A percentile compares a stretch with the other conserved stretches of the same genome.
phyloP scores from a whole-genome alignment of 2,329 filamentous ascomycete species.

The Diaporthe eres region DNA sequence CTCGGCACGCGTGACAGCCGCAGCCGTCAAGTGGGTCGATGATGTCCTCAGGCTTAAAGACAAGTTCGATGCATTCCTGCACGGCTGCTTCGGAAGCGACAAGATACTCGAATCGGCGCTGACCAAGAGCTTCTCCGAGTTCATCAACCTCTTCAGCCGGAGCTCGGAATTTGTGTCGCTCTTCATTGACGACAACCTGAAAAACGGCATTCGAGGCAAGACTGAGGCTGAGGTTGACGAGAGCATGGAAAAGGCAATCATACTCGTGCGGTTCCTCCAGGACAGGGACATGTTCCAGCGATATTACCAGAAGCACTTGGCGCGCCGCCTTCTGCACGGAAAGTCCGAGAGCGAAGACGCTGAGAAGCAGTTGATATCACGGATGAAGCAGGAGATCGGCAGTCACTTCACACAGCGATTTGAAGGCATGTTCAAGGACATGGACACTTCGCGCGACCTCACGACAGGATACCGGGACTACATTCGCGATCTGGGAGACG shows the following conservation, averaged over 20 bases:
- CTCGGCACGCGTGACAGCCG: slow-evolving; percentile 84
- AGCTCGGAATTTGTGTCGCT: slow-evolving; percentile 94
- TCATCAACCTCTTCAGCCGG: slow-evolving; percentile 91
- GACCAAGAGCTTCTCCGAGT: slow-evolving; percentile 89
- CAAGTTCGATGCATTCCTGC: slow-evolving; percentile 88
- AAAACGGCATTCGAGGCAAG: slow-evolving; percentile 93
- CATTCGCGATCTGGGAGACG: slow-evolving; percentile 66
- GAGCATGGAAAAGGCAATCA: slow-evolving; percentile 90
- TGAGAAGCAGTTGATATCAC: slow-evolving; percentile 94
- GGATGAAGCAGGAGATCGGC: slow-evolving; percentile 97
- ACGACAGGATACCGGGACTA: slow-evolving; percentile 82
- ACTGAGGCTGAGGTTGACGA: slow-evolving; percentile 88
- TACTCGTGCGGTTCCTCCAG: slow-evolving; percentile 86
- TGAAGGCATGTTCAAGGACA: slow-evolving; percentile 98
- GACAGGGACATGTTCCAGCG: slow-evolving; percentile 97
- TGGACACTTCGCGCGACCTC: slow-evolving; percentile 88
- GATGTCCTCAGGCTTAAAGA: slow-evolving; percentile 88
- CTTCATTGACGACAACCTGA: slow-evolving; percentile 97
- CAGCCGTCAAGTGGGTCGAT: slow-evolving; percentile 95
- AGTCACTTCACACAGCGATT: slow-evolving; percentile 94
- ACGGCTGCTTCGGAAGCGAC: slow-evolving; percentile 80
- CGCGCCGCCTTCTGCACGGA: slow-evolving; percentile 86
- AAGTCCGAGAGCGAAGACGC: slow-evolving; percentile 93
- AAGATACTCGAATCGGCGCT: slow-evolving; percentile 84
- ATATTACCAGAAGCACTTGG: slow-evolving; percentile 98